Base-by-base conservation (phyloP, 2,329 filamentous ascomycete genomes). In the Xylariaceae sp. region DNA sequence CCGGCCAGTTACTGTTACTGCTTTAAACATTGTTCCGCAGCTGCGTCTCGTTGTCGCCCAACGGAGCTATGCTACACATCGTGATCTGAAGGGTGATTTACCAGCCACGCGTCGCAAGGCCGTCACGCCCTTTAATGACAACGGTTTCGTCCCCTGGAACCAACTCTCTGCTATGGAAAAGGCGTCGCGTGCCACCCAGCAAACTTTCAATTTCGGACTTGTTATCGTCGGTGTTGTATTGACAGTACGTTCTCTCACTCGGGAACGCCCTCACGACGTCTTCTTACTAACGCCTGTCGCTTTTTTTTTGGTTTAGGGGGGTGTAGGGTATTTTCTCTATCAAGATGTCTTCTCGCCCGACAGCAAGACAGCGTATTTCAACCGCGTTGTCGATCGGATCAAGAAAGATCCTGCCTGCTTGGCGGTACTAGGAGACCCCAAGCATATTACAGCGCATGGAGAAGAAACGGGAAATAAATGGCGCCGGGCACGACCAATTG, bases 301-400 rank as follows among this genome's bases (percentile, higher is more conserved):
- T 34, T 51, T 53, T 4, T 29, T 44, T 45, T 11, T 19, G 1
- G 19, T 6, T 34, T 62, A 91, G 87, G 84, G 84, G 58, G 85
- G 84, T n/a, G 87, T 96, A 7, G 80, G 79, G 52, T 90, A 89
- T 64, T 78, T 94, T 48, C 77, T 95, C 27, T 95, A 87, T 72
- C 80, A 82, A 3, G 90, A 95, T 59, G 88, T 95, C 44, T 89
- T 95, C 70, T 87, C 88, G 3, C 80, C 88, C 26, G 87, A 91
- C 67, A 94, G 89, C 75, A 91, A 90, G 72, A 92, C 87, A 12
- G 82, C 85, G 54, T 85, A 94, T 68, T 96, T 95, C 78, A 95
- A 95, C 73, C 86, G 88, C 60, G 89, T 89, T 0, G 87, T 95
- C 47, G 82, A 88, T 66, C 84, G 85, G 58, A 85, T 97, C 68